Conservation (phyloP, 257 asterid species). For the Solanum lignicaule region DNA sequence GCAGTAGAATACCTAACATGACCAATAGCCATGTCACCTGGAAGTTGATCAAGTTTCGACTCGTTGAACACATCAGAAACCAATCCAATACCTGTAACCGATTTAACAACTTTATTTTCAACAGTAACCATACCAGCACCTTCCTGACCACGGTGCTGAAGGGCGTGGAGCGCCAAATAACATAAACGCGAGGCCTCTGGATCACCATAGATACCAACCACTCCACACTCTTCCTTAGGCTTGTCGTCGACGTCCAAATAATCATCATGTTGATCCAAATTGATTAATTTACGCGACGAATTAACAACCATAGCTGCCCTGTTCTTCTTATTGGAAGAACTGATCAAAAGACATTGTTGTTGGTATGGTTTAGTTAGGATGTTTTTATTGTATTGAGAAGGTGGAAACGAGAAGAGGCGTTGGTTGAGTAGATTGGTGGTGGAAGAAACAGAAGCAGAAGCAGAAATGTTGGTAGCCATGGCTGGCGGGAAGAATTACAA, state of each 20-base stretch:
- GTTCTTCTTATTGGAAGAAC: conserved; percentile 18
- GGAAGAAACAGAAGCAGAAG: not conserved
- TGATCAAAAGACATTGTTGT: conserved; percentile 8
- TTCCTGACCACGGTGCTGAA: conserved; percentile 92
- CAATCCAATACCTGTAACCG: conserved; percentile 68
- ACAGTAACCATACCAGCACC: conserved; percentile 86
- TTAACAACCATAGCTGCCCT: not conserved
- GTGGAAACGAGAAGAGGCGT: not conserved
- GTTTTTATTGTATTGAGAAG: conserved; percentile 12
- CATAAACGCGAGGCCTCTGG: conserved; percentile 79
- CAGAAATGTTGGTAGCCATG: conserved; percentile 25
- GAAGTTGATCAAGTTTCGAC: conserved; percentile 54
- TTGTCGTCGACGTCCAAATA: conserved; percentile 24
- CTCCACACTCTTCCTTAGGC: conserved; percentile 87
- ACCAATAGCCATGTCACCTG: conserved; percentile 77
- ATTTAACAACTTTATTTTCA: conserved; percentile 45
- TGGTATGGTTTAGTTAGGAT: conserved; percentile 8
- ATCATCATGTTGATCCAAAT: not conserved
- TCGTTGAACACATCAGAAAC: conserved; percentile 73
- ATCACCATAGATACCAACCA: conserved; percentile 87
- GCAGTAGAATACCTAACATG: conserved; percentile 92
- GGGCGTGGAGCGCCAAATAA: conserved; percentile 78
- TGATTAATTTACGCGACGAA: not conserved
- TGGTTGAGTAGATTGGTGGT: not conserved
- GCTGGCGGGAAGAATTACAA: not conserved